Percentiles rank a stretch among this genome's conserved stretches.
phyloP scores from a whole-genome alignment of 306 rosid genomes.

The Ormosia emarginata region DNA sequence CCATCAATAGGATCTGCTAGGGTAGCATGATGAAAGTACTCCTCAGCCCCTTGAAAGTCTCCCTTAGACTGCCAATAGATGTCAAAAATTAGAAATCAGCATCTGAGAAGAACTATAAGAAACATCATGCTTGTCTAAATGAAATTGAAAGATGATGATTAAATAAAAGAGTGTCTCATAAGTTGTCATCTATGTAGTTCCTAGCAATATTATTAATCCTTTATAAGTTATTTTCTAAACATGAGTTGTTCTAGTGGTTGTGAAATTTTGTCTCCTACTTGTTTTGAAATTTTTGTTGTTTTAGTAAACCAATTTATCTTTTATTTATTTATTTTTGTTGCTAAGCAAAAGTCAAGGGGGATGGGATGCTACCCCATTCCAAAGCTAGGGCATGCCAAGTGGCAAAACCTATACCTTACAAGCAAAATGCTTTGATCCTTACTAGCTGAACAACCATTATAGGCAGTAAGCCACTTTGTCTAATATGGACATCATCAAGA shows the following conservation, averaged over 20 bases:
- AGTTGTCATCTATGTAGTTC: neutral
- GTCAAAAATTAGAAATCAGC: slow-evolving; percentile 6
- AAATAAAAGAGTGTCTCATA: neutral
- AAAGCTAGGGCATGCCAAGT: neutral
- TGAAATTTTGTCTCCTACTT: neutral
- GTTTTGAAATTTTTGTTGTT: neutral
- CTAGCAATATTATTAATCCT: too few relatives aligned
- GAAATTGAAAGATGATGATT: neutral
- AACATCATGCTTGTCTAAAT: neutral
- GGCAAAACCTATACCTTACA: neutral
- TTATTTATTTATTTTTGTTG: neutral
- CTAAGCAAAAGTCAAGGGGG: neutral
- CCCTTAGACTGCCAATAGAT: slow-evolving; percentile 65
- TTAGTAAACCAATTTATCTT: neutral
- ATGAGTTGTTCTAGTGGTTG: too few relatives aligned
- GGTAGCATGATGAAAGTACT: slow-evolving; percentile 60
- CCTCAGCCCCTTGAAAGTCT: slow-evolving; percentile 71
- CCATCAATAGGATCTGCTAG: slow-evolving; percentile 71
- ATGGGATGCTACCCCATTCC: neutral
- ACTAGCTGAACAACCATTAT: neutral
- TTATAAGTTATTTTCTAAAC: too few relatives aligned
- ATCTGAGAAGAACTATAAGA: neutral
- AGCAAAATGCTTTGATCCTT: neutral
- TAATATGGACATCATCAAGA: neutral
- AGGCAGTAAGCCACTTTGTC: neutral